Evolutionary conservation across 768 basidiomycete species (phyloP).

Genomic region (Tricholoma furcatifolium): DNA sequence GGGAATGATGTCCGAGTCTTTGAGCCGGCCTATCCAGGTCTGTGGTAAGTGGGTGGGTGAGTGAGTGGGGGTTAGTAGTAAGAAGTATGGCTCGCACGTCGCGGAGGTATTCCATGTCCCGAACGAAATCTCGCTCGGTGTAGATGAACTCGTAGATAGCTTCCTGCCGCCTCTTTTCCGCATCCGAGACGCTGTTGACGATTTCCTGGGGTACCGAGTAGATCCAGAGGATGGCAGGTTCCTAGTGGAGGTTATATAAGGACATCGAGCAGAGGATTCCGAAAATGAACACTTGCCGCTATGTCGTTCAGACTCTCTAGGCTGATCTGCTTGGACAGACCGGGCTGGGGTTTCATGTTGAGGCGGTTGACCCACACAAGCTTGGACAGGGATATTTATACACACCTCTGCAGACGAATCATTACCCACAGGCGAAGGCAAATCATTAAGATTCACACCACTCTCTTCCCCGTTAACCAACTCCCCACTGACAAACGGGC

Average conservation of each 20-base stretch:
- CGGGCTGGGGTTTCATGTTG: constrained; percentile 93
- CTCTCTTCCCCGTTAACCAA: constrained; percentile 38
- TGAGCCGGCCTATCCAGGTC: constrained; percentile 89
- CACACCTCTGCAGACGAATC: constrained; percentile 28
- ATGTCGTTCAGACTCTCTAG: constrained; percentile 79
- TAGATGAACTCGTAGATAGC: constrained; percentile 96
- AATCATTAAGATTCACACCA: constrained; percentile 16
- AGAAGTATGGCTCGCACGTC: constrained; percentile 62
- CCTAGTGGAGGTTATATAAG: constrained; percentile 20
- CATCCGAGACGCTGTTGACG: constrained; percentile 86
- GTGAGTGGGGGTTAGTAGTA: background rate
- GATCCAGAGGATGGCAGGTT: constrained; percentile 84
- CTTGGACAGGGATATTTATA: too few species aligned
- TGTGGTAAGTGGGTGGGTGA: too few species aligned
- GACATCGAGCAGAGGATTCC: background rate
- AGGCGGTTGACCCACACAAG: too few species aligned
- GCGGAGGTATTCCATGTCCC: constrained; percentile 96
- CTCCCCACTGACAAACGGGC: constrained; percentile 83
- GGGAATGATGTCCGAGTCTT: constrained; percentile 75
- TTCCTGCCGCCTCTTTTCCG: constrained; percentile 95
- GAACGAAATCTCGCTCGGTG: constrained; percentile 96
- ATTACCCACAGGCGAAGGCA: constrained; percentile 11
- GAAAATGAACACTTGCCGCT: constrained; percentile 48
- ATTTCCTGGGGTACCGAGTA: constrained; percentile 96
- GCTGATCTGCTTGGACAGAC: constrained; percentile 81